Evolutionary conservation across 2,329 filamentous ascomycete genomes (phyloP), one percentile per base, ranked within the genome.

Genomic region (Fusarium brachygibbosum): DNA sequence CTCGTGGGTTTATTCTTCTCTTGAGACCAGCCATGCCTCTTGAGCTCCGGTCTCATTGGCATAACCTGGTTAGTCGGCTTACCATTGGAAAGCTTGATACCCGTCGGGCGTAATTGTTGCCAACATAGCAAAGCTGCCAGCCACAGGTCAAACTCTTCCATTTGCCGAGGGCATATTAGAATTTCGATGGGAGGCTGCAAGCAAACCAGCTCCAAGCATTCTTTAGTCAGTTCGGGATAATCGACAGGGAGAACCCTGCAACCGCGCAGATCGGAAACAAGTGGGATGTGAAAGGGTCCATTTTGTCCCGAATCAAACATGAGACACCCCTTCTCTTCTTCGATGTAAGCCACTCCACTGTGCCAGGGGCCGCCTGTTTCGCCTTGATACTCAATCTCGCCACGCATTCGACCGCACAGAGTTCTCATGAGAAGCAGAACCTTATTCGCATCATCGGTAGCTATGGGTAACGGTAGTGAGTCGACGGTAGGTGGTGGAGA

Each of bases 91-190:
- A 87, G 82, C 69, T 86, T 87, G 59, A 86, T 81, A 14, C 84
- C 84, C 13, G 85, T 84, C 2, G 90, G 88, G 25, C 88, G 87
- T 62, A 93, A 83, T 68, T 93, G 91, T 77, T 94, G 91, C 93
- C 93, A 96, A 76, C 91, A 93, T 32, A 95, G 83, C 44, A 96
- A 79, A 10, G 92, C 92, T 16, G 93, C 93, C 58, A 94, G 87
- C 93, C 93, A 96, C 23, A 90, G 83, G 71, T 95, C 91, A 69
- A 91, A 88, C 74, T 95, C 91, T 21, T 89, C 86, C 32, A 86
- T 79, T 4, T 85, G 84, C 11, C 87, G 78, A 16, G 93, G 91
- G 35, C 90, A 86, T 59, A 96, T 80, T 55, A 91, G 82, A 42
- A 93, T 81, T 68, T 92, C 86, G 25, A 88, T 78, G 10, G 85